Percentiles rank a stretch among this genome's conserved stretches.
Conservation (phyloP, 441 rosid species). For the Isatis lusitanica region DNA sequence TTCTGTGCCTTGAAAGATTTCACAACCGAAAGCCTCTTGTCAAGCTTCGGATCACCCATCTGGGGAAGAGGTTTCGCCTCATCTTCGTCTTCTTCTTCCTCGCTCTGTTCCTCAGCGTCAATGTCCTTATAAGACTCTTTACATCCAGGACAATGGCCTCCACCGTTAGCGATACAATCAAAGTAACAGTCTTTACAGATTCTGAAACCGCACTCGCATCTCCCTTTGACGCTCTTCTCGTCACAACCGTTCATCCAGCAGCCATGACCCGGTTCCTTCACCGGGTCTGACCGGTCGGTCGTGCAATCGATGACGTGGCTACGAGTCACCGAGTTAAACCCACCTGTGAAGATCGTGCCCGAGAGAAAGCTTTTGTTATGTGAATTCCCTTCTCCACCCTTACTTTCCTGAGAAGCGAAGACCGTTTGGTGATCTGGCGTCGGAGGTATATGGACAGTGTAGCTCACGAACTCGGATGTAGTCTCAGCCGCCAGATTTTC, state of each 20-base stretch:
- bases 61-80: constrained; percentile 68
- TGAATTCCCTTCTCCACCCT: constrained; percentile 37
- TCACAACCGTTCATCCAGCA: constrained; percentile 86
- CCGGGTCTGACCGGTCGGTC: constrained; percentile 39
- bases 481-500: constrained; percentile 48
- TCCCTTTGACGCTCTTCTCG: constrained; percentile 56
- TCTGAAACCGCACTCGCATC: constrained; percentile 72
- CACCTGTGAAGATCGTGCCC: constrained; percentile 73
- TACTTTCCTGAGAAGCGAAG: constrained; percentile 53
- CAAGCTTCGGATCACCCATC: constrained; percentile 53
- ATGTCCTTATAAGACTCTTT: constrained; percentile 66
- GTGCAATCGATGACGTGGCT: constrained; percentile 68
- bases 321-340: constrained; percentile 73
- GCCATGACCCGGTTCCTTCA: constrained; percentile 44
- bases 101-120: constrained; percentile 52
- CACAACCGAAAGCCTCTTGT: constrained; percentile 75
- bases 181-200: constrained; percentile 75
- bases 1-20: constrained; percentile 68
- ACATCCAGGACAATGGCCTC: constrained; percentile 76
- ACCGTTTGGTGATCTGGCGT: constrained; percentile 79
- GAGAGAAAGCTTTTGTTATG: constrained; percentile 55
- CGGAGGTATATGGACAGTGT: constrained; percentile 82
- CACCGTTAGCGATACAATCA: constrained; percentile 59
- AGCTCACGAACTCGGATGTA: constrained; percentile 51
- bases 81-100: constrained; percentile 46